Conservation (phyloP, 495 filamentous ascomycete genomes). For the Penicilliopsis zonata region DNA sequence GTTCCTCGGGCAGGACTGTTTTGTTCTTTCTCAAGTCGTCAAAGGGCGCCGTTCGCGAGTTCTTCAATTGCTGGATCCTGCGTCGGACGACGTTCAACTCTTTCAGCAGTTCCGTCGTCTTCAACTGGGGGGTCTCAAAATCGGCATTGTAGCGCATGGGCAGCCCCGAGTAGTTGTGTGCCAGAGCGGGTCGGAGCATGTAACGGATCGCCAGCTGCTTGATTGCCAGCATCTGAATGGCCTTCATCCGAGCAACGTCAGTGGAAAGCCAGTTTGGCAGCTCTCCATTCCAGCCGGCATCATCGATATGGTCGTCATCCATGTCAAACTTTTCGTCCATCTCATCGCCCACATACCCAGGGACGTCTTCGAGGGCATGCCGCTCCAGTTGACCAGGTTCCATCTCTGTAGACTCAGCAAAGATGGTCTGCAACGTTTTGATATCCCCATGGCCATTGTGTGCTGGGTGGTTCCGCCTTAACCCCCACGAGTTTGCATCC, state of each 20-base stretch:
- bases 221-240: slow-evolving; percentile 28
- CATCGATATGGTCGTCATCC: slow-evolving; percentile 6
- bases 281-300: slow-evolving; percentile 5
- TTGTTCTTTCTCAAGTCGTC: slow-evolving; percentile 17
- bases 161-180: slow-evolving; percentile 27
- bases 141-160: slow-evolving; percentile 21
- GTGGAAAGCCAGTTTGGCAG: slow-evolving; percentile 17
- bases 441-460: too few species aligned
- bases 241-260: slow-evolving; percentile 24
- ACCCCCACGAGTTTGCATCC: too few species aligned
- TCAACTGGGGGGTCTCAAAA: slow-evolving; percentile 14
- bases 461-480: too few species aligned
- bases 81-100: slow-evolving; percentile 20
- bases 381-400: too few species aligned
- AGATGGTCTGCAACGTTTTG: too few species aligned
- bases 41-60: slow-evolving; percentile 7
- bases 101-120: slow-evolving; percentile 18
- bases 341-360: too few species aligned
- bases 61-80: slow-evolving; percentile 19
- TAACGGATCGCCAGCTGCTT: slow-evolving; percentile 32
- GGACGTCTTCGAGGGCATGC: too few species aligned
- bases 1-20: slow-evolving; percentile 1
- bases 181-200: slow-evolving; percentile 26
- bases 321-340: slow-evolving; percentile 1
- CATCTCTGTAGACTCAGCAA: too few species aligned